Evolutionary conservation across 805 yeast species (phyloP).

Genomic region (Teunomyces cretensis): DNA sequence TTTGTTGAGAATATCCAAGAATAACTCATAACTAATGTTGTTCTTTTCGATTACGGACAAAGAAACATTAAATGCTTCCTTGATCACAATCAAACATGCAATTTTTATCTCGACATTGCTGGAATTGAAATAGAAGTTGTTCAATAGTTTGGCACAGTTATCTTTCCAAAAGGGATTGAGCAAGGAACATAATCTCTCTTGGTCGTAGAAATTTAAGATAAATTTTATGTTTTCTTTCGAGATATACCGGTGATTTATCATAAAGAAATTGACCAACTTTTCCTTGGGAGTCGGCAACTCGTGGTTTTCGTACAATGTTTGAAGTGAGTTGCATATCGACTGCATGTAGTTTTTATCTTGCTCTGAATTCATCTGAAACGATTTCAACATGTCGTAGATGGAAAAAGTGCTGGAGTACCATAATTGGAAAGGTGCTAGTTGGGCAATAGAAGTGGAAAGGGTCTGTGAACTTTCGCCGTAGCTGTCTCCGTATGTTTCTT

Average conservation of each 20-base stretch:
- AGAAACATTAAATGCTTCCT: slow-evolving; percentile 37
- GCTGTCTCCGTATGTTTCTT: slow-evolving; percentile 18
- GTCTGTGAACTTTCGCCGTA: slow-evolving; percentile 5
- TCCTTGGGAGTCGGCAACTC: slow-evolving; percentile 45
- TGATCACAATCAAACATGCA: slow-evolving; percentile 33
- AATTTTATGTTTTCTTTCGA: slow-evolving; percentile 37
- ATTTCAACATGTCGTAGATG: slow-evolving; percentile 37
- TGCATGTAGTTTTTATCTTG: slow-evolving; percentile 32
- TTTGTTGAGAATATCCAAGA: slow-evolving; percentile 30
- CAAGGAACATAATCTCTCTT: slow-evolving; percentile 54
- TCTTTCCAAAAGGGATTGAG: slow-evolving; percentile 51
- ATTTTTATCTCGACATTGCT: slow-evolving; percentile 25
- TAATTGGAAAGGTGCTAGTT: slow-evolving; percentile 28
- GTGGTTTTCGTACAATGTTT: slow-evolving; percentile 26
- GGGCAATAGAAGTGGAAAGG: not conserved
- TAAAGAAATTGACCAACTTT: slow-evolving; percentile 40
- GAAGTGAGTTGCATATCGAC: slow-evolving; percentile 36
- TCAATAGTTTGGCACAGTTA: slow-evolving; percentile 44
- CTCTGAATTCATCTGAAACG: slow-evolving; percentile 21
- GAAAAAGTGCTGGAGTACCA: slow-evolving; percentile 44
- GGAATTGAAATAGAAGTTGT: slow-evolving; percentile 39
- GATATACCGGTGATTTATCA: slow-evolving; percentile 35
- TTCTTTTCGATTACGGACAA: slow-evolving; percentile 25
- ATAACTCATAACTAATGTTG: slow-evolving; percentile 29
- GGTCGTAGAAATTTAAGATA: slow-evolving; percentile 48